phyloP scores from a whole-genome alignment of 805 yeast genomes.

The Wickerhamomyces chaumierensis region DNA sequence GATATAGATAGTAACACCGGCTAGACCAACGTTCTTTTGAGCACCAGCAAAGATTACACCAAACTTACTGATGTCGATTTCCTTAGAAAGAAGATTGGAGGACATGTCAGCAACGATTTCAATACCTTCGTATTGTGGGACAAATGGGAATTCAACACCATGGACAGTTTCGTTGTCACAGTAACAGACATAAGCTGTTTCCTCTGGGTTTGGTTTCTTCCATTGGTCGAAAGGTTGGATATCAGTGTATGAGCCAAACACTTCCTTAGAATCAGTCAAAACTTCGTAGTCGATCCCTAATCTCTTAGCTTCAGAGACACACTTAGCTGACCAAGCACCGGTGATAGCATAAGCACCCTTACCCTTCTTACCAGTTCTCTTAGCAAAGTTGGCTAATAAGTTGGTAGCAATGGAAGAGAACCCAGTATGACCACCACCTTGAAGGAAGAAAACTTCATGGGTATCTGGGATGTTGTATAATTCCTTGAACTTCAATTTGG shows the following conservation, averaged over 20 bases:
- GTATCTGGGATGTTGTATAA: constrained; percentile 76
- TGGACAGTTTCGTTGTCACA: constrained; percentile 97
- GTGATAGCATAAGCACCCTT: constrained; percentile 80
- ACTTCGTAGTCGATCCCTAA: constrained; percentile 67
- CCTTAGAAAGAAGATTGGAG: constrained; percentile 77
- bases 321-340: constrained; percentile 90
- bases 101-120: constrained; percentile 93
- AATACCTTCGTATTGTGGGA: constrained; percentile 46
- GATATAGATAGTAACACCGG: constrained; percentile 89
- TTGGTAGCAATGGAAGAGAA: constrained; percentile 83
- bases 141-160: constrained; percentile 66
- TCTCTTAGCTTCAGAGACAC: constrained; percentile 78
- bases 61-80: constrained; percentile 70
- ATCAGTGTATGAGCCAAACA: constrained; percentile 44
- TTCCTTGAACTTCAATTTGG: constrained; percentile 56
- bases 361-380: constrained; percentile 64
- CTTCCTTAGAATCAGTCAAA: constrained; percentile 52
- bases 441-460: constrained; percentile 89
- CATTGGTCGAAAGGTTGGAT: constrained; percentile 62
- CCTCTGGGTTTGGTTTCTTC: constrained; percentile 41
- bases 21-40: constrained; percentile 94
- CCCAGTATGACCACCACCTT: constrained; percentile 97
- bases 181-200: constrained; percentile 75
- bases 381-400: constrained; percentile 62
- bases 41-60: constrained; percentile 97